These are phyloP conservation scores for Oryza australiensis DNA, from an alignment of 176 grass and related monocot species.

Conservation along the genomic window DNA sequence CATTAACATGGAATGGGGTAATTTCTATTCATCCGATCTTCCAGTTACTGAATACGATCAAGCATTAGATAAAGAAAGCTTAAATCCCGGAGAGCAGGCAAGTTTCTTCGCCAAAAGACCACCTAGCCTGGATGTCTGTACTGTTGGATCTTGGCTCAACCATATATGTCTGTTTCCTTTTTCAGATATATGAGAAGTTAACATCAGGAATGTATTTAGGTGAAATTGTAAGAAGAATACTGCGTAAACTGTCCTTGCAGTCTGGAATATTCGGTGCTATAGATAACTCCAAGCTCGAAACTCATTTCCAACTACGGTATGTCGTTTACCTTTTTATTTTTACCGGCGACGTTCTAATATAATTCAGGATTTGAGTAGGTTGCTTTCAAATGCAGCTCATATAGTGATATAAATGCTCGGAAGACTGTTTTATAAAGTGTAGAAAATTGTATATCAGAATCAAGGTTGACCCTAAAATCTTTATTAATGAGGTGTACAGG, in stretches of 20 bases:
- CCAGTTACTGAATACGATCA: slow-evolving; percentile 73
- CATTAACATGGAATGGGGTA: slow-evolving; percentile 97
- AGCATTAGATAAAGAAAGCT: slow-evolving; percentile 68
- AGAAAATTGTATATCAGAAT: background rate
- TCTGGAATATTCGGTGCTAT: slow-evolving; percentile 51
- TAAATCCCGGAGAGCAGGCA: slow-evolving; percentile 89
- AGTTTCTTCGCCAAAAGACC: background rate
- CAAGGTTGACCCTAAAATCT: background rate
- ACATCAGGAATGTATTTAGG: slow-evolving; percentile 86
- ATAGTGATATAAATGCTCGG: background rate
- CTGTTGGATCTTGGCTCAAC: slow-evolving; percentile 5
- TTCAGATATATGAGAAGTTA: slow-evolving; percentile 94
- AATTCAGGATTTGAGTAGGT: background rate
- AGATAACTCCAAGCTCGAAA: slow-evolving; percentile 58
- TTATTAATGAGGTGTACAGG: slow-evolving; percentile 25
- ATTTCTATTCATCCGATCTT: slow-evolving; percentile 61
- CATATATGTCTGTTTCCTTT: slow-evolving; percentile 36
- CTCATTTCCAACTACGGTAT: slow-evolving; percentile 61
- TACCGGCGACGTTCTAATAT: background rate
- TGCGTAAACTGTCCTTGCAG: slow-evolving; percentile 66
- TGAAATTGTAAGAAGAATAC: slow-evolving; percentile 74
- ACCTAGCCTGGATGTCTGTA: background rate
- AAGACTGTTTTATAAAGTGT: background rate
- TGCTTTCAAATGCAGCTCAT: background rate
- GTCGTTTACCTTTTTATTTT: background rate